Evolutionary conservation across 1,139 yeast species (phyloP).

Genomic region (Geotrichum reessii): DNA sequence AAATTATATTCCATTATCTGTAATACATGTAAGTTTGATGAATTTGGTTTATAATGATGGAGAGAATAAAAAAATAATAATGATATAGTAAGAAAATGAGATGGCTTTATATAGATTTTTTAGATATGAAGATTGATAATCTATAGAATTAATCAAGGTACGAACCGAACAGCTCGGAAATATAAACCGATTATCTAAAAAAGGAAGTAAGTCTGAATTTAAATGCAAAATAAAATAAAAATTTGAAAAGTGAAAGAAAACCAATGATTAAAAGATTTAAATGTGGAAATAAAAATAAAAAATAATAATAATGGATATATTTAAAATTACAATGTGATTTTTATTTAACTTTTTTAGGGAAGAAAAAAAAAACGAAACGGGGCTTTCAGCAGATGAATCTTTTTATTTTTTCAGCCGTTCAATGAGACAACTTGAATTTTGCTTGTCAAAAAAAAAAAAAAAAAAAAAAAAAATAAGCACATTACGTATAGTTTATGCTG

Average conservation of each 20-base stretch:
- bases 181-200: not conserved
- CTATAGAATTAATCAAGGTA: not conserved
- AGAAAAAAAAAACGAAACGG: not conserved
- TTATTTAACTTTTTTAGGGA: not conserved
- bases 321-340: too few species aligned
- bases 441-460: not conserved
- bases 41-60: not conserved
- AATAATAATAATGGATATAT: not conserved
- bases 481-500: too few species aligned
- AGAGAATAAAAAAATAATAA: not conserved
- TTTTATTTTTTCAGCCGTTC: not conserved
- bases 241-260: not conserved
- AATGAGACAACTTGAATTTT: not conserved
- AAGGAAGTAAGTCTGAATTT: not conserved
- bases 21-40: not conserved
- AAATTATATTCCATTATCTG: not conserved
- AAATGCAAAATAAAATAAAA: not conserved
- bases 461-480: too few species aligned
- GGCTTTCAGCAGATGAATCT: too few species aligned
- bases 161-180: not conserved
- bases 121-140: not conserved
- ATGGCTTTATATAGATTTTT: slow-evolving; percentile 5
- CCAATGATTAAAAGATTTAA: not conserved
- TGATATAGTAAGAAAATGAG: not conserved
- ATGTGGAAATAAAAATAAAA: not conserved